Percentiles rank a stretch among this genome's conserved stretches.
Evolutionary conservation across 768 basidiomycete species (phyloP).

Genomic region (Mycena amicta): DNA sequence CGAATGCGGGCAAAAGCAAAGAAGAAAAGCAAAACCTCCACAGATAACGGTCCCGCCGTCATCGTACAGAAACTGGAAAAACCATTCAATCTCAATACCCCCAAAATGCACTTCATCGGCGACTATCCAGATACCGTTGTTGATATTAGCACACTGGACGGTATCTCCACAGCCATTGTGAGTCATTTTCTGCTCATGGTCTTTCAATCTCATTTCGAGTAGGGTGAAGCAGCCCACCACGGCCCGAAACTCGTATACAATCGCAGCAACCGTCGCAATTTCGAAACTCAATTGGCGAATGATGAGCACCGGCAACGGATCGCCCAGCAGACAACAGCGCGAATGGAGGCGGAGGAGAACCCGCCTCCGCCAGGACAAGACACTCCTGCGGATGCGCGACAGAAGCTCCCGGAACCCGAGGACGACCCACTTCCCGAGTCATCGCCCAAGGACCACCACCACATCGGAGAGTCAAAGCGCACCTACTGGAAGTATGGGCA

Average conservation of each 20-base stretch:
- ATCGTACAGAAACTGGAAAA: background rate
- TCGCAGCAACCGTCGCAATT: background rate
- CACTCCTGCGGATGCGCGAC: background rate
- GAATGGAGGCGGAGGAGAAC: background rate
- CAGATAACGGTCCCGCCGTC: background rate
- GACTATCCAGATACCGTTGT: background rate
- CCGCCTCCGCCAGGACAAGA: background rate
- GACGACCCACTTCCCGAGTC: background rate
- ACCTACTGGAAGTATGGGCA: background rate
- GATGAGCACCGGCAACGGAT: background rate
- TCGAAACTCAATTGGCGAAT: background rate
- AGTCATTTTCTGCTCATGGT: background rate
- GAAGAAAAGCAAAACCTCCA: background rate
- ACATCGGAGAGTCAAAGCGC: background rate
- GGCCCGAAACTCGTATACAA: background rate
- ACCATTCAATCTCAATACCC: background rate
- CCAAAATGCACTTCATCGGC: background rate
- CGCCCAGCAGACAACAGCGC: background rate
- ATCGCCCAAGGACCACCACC: background rate
- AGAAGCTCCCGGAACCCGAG: background rate
- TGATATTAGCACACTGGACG: background rate
- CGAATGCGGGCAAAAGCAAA: background rate
- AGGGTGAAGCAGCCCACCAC: background rate
- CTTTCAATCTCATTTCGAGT: background rate
- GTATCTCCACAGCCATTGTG: background rate